Base-by-base conservation (phyloP, 2,329 filamentous ascomycete species). In the Xylaria digitata region DNA sequence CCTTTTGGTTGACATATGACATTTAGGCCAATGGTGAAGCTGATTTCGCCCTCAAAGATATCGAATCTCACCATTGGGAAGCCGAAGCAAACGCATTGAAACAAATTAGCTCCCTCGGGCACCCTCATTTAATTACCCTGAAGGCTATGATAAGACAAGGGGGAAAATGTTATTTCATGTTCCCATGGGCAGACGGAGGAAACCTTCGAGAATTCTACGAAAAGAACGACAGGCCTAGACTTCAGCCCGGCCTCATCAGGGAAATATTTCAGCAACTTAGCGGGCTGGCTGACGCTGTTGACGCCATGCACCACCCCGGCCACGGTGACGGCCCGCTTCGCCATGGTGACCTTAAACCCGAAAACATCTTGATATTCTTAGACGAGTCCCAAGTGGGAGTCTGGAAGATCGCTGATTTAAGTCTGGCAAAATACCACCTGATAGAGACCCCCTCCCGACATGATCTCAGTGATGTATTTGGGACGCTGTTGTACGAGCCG, bases 171-270 rank as follows among this genome's bases (percentile, higher is more conserved):
- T 58, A 48, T 58, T 58, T 58, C 30, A 58, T 58, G 19, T 58
- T 58, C 43, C 55, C 55, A n/a, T 58, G 55, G 55, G 55, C 42
- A 11, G 55, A 58, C 6, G 55, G 55, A 37, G 30, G 19, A 23
- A 32, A 37, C 17, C 30, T 58, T 9, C 43, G 30, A n/a, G 55
- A 26, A n/a, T 58, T 48, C 30, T 58, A n/a, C 17, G 37, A 13
- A 17, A 30, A 45, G 9, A 58, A 58, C 2, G 13, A 19, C 11
- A 9, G 6, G 8, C 42, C 26, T 26, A 30, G 7, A 6, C 43
- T 48, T 45, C 11, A n/a, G n/a, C n/a, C 55, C 15, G 17, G 9
- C 2, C 48, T 58, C 11, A 26, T 58, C 7, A 26, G 11, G 55
- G 43, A 58, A 45, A 40, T 19, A n/a, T 26, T 58, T 7, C n/a